phyloP scores from a whole-genome alignment of 164 flowering plant genomes.

The Umbilicus rupestris region DNA sequence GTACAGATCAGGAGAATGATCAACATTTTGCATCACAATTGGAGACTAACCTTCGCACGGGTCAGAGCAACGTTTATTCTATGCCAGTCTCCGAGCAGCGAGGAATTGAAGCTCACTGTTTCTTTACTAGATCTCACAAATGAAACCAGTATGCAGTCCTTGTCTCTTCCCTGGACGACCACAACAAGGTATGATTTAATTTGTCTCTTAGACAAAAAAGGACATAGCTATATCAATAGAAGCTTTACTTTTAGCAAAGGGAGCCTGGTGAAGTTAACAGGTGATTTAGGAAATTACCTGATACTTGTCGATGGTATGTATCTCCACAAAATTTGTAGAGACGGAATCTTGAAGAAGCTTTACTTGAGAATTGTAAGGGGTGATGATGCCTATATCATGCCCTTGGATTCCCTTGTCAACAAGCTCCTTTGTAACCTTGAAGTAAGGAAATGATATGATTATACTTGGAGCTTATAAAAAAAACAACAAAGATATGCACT shows the following conservation, averaged over 20 bases:
- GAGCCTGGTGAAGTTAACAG: neutral
- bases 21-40: neutral
- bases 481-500: neutral
- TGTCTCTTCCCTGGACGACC: constrained; percentile 88
- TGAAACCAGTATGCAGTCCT: constrained; percentile 86
- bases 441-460: neutral
- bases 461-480: neutral
- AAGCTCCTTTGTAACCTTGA: constrained; percentile 46
- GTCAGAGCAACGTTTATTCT: constrained; percentile 94
- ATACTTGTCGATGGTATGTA: constrained; percentile 93
- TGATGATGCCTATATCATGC: constrained; percentile 79
- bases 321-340: constrained; percentile 55
- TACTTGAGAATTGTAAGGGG: constrained; percentile 91
- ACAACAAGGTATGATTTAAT: no score
- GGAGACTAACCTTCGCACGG: constrained; percentile 71
- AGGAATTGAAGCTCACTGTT: constrained; percentile 42
- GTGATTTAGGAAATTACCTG: constrained; percentile 44
- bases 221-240: no score
- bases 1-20: neutral
- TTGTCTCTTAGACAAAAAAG: no score
- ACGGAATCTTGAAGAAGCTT: constrained; percentile 44
- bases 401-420: constrained; percentile 43
- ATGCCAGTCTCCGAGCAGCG: constrained; percentile 98
- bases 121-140: constrained; percentile 76
- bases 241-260: neutral